phyloP scores from a whole-genome alignment of 2,329 filamentous ascomycete species.

The Teratosphaeria destructans region DNA sequence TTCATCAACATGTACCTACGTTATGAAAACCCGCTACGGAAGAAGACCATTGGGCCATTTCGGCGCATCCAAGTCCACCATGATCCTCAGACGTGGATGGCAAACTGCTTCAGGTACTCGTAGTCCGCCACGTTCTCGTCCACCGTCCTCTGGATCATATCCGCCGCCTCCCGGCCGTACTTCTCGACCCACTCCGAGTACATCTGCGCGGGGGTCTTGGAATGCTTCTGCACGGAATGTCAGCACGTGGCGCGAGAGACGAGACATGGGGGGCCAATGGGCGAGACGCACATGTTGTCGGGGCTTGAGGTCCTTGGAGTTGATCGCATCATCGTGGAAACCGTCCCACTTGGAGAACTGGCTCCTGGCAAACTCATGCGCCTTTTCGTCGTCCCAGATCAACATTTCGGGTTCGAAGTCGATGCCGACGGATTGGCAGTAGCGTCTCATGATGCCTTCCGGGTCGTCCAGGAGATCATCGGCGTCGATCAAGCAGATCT shows the following conservation, averaged over 20 bases:
- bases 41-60: background rate
- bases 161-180: constrained; percentile 61
- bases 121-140: constrained; percentile 64
- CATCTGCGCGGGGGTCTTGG: constrained; percentile 54
- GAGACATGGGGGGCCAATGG: background rate
- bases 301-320: constrained; percentile 65
- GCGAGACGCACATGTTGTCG: constrained; percentile 47
- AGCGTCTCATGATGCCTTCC: constrained; percentile 61
- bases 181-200: constrained; percentile 63
- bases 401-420: constrained; percentile 71
- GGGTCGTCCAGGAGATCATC: constrained; percentile 89
- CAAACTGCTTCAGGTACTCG: constrained; percentile 72
- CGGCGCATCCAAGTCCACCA: background rate
- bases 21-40: background rate
- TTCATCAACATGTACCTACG: background rate
- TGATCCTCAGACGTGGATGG: constrained; percentile 38
- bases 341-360: constrained; percentile 95
- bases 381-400: constrained; percentile 67
- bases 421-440: constrained; percentile 72
- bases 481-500: constrained; percentile 81
- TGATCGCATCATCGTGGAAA: constrained; percentile 90
- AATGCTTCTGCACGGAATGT: constrained; percentile 38
- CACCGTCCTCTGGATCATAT: constrained; percentile 59
- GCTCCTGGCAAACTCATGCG: constrained; percentile 55
- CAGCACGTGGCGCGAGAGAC: background rate